Conservation (phyloP, 495 filamentous ascomycete species). For the Aspergillus carlsbadensis region DNA sequence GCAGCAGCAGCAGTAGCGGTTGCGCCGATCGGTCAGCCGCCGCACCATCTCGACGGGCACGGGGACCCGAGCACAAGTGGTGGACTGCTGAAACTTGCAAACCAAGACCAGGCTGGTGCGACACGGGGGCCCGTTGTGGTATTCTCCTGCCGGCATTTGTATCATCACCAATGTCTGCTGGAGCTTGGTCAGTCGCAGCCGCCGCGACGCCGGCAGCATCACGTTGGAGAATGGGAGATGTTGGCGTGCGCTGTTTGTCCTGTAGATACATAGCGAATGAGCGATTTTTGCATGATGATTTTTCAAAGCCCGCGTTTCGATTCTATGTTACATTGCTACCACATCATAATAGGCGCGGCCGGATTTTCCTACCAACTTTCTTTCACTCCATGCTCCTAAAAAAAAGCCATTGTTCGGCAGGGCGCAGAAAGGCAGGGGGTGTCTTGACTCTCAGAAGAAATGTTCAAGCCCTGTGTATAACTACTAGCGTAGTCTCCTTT, state of each 20-base stretch:
- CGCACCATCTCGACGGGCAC: constrained; percentile 18
- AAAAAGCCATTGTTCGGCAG: too few species aligned
- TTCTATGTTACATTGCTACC: constrained; percentile 9
- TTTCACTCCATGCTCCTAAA: too few species aligned
- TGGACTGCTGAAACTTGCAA: constrained; percentile 11
- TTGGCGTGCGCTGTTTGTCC: constrained; percentile 26
- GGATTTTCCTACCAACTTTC: not conserved
- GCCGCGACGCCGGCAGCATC: constrained; percentile 22
- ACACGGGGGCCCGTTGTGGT: constrained; percentile 41
- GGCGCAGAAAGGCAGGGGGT: not conserved
- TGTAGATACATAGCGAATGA: constrained; percentile 37
- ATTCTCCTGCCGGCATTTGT: constrained; percentile 56
- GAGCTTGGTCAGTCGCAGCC: constrained; percentile 25
- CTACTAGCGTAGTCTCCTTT: too few species aligned
- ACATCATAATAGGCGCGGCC: not conserved
- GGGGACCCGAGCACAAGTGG: constrained; percentile 13
- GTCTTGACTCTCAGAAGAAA: not conserved
- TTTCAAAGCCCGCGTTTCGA: not conserved
- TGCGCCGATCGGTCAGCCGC: constrained; percentile 19
- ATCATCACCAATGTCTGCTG: constrained; percentile 49
- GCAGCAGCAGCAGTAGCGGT: constrained; percentile 36
- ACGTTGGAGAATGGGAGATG: constrained; percentile 14
- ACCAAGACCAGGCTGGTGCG: constrained; percentile 18
- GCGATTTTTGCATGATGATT: constrained; percentile 38
- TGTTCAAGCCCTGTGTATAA: not conserved